Base-by-base conservation (phyloP, 106 monocot genomes). In the Apostasia ramifera region DNA sequence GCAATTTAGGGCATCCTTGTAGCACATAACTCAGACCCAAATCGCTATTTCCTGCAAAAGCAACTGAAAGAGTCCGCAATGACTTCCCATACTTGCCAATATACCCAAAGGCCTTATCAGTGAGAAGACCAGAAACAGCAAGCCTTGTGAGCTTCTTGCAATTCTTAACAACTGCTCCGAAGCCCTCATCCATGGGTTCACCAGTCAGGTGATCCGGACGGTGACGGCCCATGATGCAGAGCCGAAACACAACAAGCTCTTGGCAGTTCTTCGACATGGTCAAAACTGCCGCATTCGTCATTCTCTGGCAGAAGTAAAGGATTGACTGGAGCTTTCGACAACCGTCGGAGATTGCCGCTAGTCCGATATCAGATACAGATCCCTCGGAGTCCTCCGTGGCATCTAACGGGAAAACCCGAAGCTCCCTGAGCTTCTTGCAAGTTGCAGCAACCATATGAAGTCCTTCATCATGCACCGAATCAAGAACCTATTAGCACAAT, bases 201-300 rank as follows among this genome's bases (percentile, higher is more conserved):
- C 86, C 74, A 5, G 86, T 91, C 60, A 75, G 15, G 68, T 59
- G 79, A 44, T 91, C 91, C 0, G 86, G 86, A 4, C 53, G 66
- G 67, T 58, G 84, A 41, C 79, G 83, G 12, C 81, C 86, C 83
- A 91, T 91, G 69, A 91, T 91, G 68, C 91, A 91, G 38, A 91
- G 76, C 0, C 91, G 86, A 63, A 91, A 91, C 44, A 86, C 76
- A 11, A 61, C 68, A 5, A 91, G 77, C 15, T 86, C 84, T 44
- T 55, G 71, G 78, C 91, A 91, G 59, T 84, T 86, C 60, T 79
- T 66, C 7, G 86, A 83, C 78, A 91, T 81, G 67, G 83, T 15
- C 9, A 74, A 62, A 1, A 91, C 90, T 1, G 86, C 86, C 13
- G 78, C 74, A 74, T 91, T 91, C 1, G 86, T 91, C 90, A 91